Evolutionary conservation across 2,329 filamentous ascomycete species (phyloP).

Genomic region (Bipolaris zeicola): DNA sequence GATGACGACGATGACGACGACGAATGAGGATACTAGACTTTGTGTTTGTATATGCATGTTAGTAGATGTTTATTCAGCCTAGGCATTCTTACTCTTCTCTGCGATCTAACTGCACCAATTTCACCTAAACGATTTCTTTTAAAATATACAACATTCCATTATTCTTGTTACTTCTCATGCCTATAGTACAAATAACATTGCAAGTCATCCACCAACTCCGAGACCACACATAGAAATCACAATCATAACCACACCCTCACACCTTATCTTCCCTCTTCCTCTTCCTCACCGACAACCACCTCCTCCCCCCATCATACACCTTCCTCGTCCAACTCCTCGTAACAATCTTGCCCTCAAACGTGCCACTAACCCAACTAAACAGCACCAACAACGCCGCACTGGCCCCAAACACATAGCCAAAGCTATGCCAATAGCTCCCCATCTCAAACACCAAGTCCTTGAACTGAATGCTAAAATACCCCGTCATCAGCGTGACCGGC

Average conservation of each 20-base stretch:
- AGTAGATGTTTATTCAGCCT: background rate
- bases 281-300: constrained; percentile 33
- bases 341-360: constrained; percentile 61
- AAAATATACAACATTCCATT: background rate
- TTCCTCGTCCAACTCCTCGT: constrained; percentile 51
- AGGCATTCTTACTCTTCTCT: background rate
- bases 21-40: constrained; percentile 4
- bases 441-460: constrained; percentile 64
- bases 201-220: too few species aligned
- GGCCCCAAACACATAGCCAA: constrained; percentile 66
- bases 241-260: background rate
- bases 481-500: constrained; percentile 75
- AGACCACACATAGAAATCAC: too few species aligned
- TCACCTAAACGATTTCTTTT: background rate
- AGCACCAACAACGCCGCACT: constrained; percentile 64
- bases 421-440: constrained; percentile 70
- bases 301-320: constrained; percentile 32
- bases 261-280: constrained; percentile 15
- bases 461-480: constrained; percentile 73
- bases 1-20: constrained; percentile 69
- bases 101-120: background rate
- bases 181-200: background rate
- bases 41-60: background rate
- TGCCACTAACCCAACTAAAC: constrained; percentile 64
- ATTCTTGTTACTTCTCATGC: background rate